Evolutionary conservation across 2,329 filamentous ascomycete species (phyloP).

Genomic region (Dothiorella sarmentorum): DNA sequence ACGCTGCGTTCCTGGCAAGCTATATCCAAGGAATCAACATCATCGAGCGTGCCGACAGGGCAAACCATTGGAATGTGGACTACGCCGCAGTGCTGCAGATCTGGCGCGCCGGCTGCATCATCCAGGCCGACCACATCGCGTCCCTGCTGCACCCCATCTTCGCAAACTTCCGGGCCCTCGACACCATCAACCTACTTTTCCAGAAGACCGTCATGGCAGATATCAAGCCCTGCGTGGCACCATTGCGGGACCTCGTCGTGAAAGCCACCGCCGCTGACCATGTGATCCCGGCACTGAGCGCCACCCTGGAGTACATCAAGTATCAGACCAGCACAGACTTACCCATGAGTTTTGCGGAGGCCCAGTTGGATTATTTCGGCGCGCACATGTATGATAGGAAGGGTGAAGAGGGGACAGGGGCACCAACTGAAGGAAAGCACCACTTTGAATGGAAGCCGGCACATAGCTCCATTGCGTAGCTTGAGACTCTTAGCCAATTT

Average conservation of each 20-base stretch:
- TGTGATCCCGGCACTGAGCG: slow-evolving; percentile 58
- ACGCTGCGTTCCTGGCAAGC: slow-evolving; percentile 58
- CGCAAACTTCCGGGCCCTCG: slow-evolving; percentile 32
- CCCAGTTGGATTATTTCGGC: slow-evolving; percentile 69
- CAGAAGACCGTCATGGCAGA: slow-evolving; percentile 51
- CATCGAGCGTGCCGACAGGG: slow-evolving; percentile 56
- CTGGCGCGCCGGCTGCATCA: slow-evolving; percentile 70
- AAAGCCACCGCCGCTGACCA: slow-evolving; percentile 56
- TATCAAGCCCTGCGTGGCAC: slow-evolving; percentile 37
- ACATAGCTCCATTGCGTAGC: slow-evolving; percentile 17
- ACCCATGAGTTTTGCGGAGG: slow-evolving; percentile 67
- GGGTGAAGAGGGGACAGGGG: slow-evolving; percentile 49
- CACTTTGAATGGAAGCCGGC: slow-evolving; percentile 62
- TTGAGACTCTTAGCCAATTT: background rate
- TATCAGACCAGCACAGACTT: slow-evolving; percentile 57
- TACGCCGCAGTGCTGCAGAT: slow-evolving; percentile 55
- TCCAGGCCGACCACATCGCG: slow-evolving; percentile 63
- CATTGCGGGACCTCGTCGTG: slow-evolving; percentile 55
- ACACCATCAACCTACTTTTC: slow-evolving; percentile 47
- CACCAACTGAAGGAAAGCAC: slow-evolving; percentile 55
- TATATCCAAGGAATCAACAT: slow-evolving; percentile 66
- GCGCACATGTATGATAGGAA: slow-evolving; percentile 62
- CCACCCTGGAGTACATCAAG: slow-evolving; percentile 66
- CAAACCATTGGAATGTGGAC: slow-evolving; percentile 59
- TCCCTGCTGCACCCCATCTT: slow-evolving; percentile 54